These are phyloP conservation scores for Thelephora ganbajun DNA, from an alignment of 768 basidiomycete genomes.

Conservation along the genomic window DNA sequence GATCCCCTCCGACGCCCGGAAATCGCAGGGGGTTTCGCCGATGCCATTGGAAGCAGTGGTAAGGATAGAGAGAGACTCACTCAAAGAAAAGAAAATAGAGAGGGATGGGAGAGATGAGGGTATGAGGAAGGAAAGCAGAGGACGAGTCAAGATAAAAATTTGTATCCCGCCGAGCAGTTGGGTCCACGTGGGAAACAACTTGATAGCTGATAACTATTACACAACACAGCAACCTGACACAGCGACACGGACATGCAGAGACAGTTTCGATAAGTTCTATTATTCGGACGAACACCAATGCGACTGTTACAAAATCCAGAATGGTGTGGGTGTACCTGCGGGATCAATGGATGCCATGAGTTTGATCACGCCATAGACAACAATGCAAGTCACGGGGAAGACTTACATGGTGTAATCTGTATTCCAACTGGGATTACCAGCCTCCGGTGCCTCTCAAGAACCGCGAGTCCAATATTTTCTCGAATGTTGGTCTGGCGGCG, in stretches of 20 bases:
- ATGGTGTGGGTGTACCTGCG: constrained; percentile 7
- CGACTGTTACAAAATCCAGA: constrained; percentile 1
- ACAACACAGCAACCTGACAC: neutral
- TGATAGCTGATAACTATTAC: neutral
- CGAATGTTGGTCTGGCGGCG: constrained; percentile 71
- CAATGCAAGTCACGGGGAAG: constrained; percentile 4
- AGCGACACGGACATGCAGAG: constrained; percentile 9
- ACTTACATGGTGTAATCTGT: constrained; percentile 23
- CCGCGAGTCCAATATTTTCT: constrained; percentile 61
- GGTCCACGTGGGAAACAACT: neutral
- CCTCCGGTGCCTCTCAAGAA: constrained; percentile 72
- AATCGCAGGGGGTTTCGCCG: neutral
- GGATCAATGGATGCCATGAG: constrained; percentile 11
- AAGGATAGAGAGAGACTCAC: constrained; percentile 6
- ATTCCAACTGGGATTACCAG: constrained; percentile 27
- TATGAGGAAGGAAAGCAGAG: neutral
- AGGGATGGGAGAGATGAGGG: neutral
- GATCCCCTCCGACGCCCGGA: neutral
- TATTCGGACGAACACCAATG: too few relatives aligned
- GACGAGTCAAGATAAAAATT: neutral
- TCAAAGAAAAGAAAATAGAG: constrained; percentile 4
- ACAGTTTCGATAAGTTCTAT: neutral
- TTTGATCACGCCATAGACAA: constrained; percentile 1
- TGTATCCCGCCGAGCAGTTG: too few relatives aligned
- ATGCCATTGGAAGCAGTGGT: neutral